Evolutionary conservation across 2,329 filamentous ascomycete species (phyloP).

Genomic region (Fusarium nisikadoi): DNA sequence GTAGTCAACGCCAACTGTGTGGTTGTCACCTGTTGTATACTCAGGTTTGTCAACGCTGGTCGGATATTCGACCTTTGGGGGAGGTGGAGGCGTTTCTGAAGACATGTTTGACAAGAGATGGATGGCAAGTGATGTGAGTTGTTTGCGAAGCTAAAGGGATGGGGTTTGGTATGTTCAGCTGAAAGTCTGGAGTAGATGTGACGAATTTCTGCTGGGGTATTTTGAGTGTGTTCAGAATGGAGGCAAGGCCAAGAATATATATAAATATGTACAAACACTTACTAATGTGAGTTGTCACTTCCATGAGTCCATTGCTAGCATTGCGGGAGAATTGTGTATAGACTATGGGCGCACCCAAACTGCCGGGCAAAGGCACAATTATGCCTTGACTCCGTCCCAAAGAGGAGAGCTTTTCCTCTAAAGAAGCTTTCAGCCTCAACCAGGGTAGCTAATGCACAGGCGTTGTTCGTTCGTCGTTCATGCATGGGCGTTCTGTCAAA

Average conservation of each 20-base stretch:
- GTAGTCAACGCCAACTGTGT: background rate
- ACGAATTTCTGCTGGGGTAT: too few relatives aligned
- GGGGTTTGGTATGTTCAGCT: too few relatives aligned
- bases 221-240: too few relatives aligned
- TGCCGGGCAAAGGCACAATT: background rate
- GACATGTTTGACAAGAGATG: background rate
- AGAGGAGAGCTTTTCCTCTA: background rate
- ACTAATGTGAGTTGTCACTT: too few relatives aligned
- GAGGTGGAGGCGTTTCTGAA: background rate
- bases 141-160: fast-evolving
- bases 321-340: too few relatives aligned
- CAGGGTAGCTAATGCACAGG: background rate
- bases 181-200: background rate
- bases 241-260: background rate
- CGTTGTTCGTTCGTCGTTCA: background rate
- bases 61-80: background rate
- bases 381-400: background rate
- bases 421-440: background rate
- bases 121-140: background rate
- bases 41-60: background rate
- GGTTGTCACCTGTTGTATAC: background rate
- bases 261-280: too few relatives aligned
- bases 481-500: background rate
- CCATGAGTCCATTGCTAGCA: too few relatives aligned
- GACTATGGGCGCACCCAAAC: too few relatives aligned